Percentiles rank a stretch among this genome's conserved stretches.
Conservation (phyloP, 1,139 yeast species). For the Candida smagusa region DNA sequence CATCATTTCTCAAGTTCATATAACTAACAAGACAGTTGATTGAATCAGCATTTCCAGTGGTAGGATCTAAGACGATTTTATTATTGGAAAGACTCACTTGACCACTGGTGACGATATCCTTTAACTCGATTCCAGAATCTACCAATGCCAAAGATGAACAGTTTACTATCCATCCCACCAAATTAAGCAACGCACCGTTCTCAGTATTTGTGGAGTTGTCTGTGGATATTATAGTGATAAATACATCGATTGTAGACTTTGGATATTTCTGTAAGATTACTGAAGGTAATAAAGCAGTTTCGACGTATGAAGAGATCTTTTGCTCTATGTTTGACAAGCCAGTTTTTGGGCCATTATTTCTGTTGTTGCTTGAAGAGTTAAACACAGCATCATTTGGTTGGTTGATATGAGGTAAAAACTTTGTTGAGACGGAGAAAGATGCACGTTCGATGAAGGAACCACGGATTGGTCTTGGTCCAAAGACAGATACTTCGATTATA, state of each 20-base stretch:
- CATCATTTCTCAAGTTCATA: slow-evolving; percentile 52
- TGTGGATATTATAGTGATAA: slow-evolving; percentile 58
- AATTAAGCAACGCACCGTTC: slow-evolving; percentile 35
- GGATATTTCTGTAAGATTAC: slow-evolving; percentile 76
- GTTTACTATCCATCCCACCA: slow-evolving; percentile 47
- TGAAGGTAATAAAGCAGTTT: slow-evolving; percentile 57
- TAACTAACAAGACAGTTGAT: slow-evolving; percentile 47
- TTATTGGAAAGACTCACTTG: slow-evolving; percentile 30
- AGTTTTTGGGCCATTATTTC: slow-evolving; percentile 30
- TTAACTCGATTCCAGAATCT: slow-evolving; percentile 78
- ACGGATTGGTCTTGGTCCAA: slow-evolving; percentile 86
- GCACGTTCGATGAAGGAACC: slow-evolving; percentile 74
- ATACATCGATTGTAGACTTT: slow-evolving; percentile 81
- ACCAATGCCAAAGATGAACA: slow-evolving; percentile 71
- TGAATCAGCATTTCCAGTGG: slow-evolving; percentile 15
- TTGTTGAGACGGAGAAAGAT: slow-evolving; percentile 63
- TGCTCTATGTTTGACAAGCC: slow-evolving; percentile 50
- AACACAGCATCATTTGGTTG: slow-evolving; percentile 35
- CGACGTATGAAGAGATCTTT: slow-evolving; percentile 50
- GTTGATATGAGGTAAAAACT: slow-evolving; percentile 49
- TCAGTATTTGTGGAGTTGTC: slow-evolving; percentile 22
- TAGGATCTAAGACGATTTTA: slow-evolving; percentile 19
- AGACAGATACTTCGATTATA: slow-evolving; percentile 66
- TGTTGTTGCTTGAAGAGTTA: slow-evolving; percentile 14
- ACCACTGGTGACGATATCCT: slow-evolving; percentile 77